A percentile compares a stretch with the other conserved stretches of the same genome.
phyloP scores from a whole-genome alignment of 1,284 basidiomycete genomes.

The Flammula alnicola region DNA sequence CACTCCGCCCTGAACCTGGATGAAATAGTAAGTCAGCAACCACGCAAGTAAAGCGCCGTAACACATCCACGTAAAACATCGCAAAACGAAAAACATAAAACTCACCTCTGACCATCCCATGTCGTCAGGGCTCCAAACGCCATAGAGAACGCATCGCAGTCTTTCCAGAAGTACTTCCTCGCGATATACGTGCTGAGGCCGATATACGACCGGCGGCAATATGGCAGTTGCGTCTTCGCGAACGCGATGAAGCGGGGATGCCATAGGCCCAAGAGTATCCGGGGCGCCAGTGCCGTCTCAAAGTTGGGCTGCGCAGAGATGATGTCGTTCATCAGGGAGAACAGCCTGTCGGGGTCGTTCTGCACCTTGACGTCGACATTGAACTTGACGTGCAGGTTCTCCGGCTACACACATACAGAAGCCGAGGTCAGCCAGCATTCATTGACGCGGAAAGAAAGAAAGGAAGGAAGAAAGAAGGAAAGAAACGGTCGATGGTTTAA shows the following conservation, averaged over 20 bases:
- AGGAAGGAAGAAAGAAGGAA: no score
- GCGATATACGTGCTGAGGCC: constrained; percentile 74
- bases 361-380: constrained; percentile 95
- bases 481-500: no score
- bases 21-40: constrained; percentile 18
- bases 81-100: constrained; percentile 18
- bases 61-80: constrained; percentile 5
- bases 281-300: constrained; percentile 83
- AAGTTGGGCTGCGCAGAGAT: constrained; percentile 77
- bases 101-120: constrained; percentile 69
- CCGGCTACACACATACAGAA: constrained; percentile 54
- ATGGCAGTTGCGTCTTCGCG: constrained; percentile 79
- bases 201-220: constrained; percentile 87
- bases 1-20: constrained; percentile 80
- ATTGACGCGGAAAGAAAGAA: constrained; percentile 1
- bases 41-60: not conserved
- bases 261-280: constrained; percentile 91
- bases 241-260: constrained; percentile 88
- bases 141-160: constrained; percentile 90
- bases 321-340: constrained; percentile 81
- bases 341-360: constrained; percentile 89
- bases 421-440: not conserved
- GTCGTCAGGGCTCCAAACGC: constrained; percentile 79
- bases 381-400: constrained; percentile 85
- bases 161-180: constrained; percentile 89